Conservation (phyloP, 1,284 basidiomycete genomes). For the Rugosomyces carneus region DNA sequence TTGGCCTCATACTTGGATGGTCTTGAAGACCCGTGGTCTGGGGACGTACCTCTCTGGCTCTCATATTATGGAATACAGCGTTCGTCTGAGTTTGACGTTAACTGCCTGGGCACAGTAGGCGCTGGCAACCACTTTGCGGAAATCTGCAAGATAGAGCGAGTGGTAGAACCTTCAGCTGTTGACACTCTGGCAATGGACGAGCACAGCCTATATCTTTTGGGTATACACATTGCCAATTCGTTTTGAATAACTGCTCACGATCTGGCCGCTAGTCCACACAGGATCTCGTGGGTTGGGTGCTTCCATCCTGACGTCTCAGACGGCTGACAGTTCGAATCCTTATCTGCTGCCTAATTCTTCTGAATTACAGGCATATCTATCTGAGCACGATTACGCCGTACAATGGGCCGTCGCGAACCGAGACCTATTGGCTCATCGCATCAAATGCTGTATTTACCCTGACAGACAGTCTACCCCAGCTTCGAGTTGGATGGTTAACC, state of each 20-base stretch:
- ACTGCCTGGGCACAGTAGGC: conserved; percentile 30
- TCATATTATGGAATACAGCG: conserved; percentile 24
- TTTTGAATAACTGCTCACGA: not conserved
- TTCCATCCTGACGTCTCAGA: conserved; percentile 26
- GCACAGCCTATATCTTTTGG: conserved; percentile 26
- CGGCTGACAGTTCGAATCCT: conserved; percentile 25
- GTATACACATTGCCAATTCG: conserved; percentile 14
- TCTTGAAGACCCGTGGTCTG: conserved; percentile 7
- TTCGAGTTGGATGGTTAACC: conserved; percentile 1
- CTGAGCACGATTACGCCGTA: conserved; percentile 30
- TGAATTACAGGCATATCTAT: conserved; percentile 25
- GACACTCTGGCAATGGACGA: conserved; percentile 20
- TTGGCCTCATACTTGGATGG: conserved; percentile 15
- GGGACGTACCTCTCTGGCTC: conserved; percentile 25
- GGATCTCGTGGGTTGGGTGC: conserved; percentile 32
- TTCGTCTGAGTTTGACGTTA: conserved; percentile 25
- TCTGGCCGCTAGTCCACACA: conserved; percentile 25
- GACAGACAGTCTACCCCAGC: conserved; percentile 1
- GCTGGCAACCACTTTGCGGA: conserved; percentile 35
- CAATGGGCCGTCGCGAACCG: conserved; percentile 33
- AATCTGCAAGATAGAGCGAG: conserved; percentile 27
- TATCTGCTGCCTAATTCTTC: conserved; percentile 24
- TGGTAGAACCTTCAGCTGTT: conserved; percentile 23
- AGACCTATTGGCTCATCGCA: conserved; percentile 31
- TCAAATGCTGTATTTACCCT: conserved; percentile 25